A percentile compares a stretch with the other conserved stretches of the same genome.
These are phyloP conservation scores for Thalassiosira sp. DNA, from an alignment of 352 stramenopile species.

Conservation along the genomic window DNA sequence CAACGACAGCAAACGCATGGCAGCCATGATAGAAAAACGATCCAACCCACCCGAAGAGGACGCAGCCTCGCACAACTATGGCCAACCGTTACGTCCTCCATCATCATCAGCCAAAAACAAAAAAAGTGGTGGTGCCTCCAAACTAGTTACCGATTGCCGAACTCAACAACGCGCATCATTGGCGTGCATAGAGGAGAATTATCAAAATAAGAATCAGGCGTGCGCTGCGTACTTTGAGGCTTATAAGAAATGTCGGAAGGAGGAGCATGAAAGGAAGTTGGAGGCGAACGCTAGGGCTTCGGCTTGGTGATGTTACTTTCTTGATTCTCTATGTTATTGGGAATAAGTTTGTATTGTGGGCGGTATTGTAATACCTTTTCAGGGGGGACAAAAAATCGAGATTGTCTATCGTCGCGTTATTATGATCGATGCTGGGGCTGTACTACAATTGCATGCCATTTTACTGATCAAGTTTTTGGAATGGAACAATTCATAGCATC, in stretches of 20 bases:
- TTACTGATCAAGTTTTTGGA: too few species aligned
- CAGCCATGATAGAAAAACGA: constrained; percentile 4
- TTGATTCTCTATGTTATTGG: too few species aligned
- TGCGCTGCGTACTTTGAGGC: constrained; percentile 68
- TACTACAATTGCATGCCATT: too few species aligned
- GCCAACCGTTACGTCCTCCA: constrained; percentile 22
- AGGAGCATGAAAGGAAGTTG: constrained; percentile 68
- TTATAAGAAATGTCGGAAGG: constrained; percentile 72
- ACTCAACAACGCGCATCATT: constrained; percentile 65
- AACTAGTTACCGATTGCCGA: constrained; percentile 69
- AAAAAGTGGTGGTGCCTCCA: constrained; percentile 26
- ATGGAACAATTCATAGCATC: too few species aligned
- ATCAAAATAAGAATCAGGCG: constrained; percentile 58
- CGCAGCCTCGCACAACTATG: constrained; percentile 38
- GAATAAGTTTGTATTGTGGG: too few species aligned
- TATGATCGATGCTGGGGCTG: too few species aligned
- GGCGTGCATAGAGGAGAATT: constrained; percentile 78
- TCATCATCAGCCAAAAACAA: constrained; percentile 10
- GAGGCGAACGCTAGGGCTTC: constrained; percentile 39
- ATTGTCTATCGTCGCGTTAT: too few species aligned
- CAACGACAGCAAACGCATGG: background rate
- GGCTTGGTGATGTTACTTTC: constrained; percentile 21
- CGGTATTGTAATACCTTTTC: too few species aligned
- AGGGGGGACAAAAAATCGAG: too few species aligned
- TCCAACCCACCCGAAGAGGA: constrained; percentile 11